Percentiles rank a stretch among this genome's conserved stretches.
Conservation (phyloP, 2,329 filamentous ascomycete species). For the Endothia cerciana region DNA sequence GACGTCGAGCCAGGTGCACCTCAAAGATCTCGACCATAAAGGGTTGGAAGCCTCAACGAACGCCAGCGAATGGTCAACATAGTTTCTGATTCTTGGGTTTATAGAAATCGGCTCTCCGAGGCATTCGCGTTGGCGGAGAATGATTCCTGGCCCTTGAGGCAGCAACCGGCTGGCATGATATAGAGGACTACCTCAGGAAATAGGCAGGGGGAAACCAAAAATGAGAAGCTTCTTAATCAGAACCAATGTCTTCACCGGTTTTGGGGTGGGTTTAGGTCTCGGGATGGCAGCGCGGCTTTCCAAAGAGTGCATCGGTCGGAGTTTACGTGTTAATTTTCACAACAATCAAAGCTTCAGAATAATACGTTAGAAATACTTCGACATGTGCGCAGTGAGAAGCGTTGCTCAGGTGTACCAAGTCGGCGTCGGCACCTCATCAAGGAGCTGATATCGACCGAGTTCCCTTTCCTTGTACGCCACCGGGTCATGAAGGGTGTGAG, state of each 20-base stretch:
- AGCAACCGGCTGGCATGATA: constrained; percentile 7
- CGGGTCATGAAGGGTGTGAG: constrained; percentile 68
- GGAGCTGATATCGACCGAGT: constrained; percentile 59
- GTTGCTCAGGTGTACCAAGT: constrained; percentile 61
- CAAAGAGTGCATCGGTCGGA: background rate
- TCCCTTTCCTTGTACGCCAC: constrained; percentile 70
- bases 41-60: constrained; percentile 29
- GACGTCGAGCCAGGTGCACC: constrained; percentile 30
- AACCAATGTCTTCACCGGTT: background rate
- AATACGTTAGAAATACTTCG: no score
- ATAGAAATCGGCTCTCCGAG: constrained; percentile 28
- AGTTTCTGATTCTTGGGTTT: constrained; percentile 19
- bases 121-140: constrained; percentile 18
- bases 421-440: constrained; percentile 60
- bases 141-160: constrained; percentile 4
- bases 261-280: background rate
- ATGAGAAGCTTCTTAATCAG: background rate
- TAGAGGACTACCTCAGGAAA: background rate
- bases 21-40: constrained; percentile 29
- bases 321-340: background rate
- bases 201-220: background rate
- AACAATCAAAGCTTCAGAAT: background rate
- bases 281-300: background rate
- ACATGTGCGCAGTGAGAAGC: background rate
- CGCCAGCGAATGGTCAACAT: constrained; percentile 26